These are phyloP conservation scores for Begonia loranthoides DNA, from an alignment of 306 rosid species.

Conservation along the genomic window DNA sequence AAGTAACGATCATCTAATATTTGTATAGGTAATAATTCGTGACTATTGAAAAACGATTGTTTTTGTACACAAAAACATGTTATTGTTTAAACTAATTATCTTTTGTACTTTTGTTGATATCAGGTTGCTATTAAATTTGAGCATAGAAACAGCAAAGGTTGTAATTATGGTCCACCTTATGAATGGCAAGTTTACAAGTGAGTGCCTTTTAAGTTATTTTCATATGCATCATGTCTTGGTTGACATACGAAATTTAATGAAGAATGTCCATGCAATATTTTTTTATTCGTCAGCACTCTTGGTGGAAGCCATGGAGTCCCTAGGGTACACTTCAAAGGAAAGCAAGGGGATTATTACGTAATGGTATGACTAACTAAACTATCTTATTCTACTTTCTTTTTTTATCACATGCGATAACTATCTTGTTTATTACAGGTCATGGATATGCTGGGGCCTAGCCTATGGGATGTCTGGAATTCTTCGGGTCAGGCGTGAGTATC, in stretches of 20 bases:
- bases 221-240: not conserved
- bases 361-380: slow-evolving; percentile 45
- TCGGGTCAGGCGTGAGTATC: slow-evolving; percentile 85
- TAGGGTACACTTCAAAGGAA: slow-evolving; percentile 80
- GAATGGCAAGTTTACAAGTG: slow-evolving; percentile 99
- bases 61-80: no score
- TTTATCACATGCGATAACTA: slow-evolving; percentile 1
- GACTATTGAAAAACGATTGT: not conserved
- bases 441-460: slow-evolving; percentile 98
- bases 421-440: slow-evolving; percentile 54
- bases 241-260: not conserved
- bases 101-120: slow-evolving; percentile 9
- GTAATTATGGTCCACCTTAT: slow-evolving; percentile 85
- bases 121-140: slow-evolving; percentile 96
- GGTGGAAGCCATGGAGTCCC: slow-evolving; percentile 99
- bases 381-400: slow-evolving; percentile 3
- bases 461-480: slow-evolving; percentile 98
- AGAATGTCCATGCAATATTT: not conserved
- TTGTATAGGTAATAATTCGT: not conserved
- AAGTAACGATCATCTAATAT: not conserved
- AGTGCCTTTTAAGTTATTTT: slow-evolving; percentile 11
- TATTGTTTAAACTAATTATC: not conserved
- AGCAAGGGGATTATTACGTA: slow-evolving; percentile 75
- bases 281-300: slow-evolving; percentile 48
- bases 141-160: slow-evolving; percentile 94